Evolutionary conservation across 805 yeast species (phyloP).

Genomic region (Metschnikowia similis): DNA sequence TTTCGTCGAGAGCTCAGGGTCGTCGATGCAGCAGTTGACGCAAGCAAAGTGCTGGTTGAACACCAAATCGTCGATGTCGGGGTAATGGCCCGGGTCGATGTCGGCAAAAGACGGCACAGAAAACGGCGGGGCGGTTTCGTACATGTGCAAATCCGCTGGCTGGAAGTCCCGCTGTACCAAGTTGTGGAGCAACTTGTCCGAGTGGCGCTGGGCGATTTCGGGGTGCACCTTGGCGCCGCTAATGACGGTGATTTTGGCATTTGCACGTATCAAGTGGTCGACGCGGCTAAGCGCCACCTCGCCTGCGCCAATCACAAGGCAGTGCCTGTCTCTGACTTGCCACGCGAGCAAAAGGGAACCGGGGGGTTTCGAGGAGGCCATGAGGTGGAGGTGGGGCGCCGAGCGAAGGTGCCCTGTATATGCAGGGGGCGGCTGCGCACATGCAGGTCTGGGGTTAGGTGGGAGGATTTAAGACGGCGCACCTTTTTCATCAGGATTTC

Average conservation of each 20-base stretch:
- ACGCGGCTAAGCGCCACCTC: slow-evolving; percentile 73
- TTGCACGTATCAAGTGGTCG: slow-evolving; percentile 60
- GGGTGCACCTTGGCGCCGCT: slow-evolving; percentile 36
- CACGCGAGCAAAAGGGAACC: slow-evolving; percentile 62
- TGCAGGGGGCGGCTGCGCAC: too few species aligned
- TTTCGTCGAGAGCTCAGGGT: slow-evolving; percentile 52
- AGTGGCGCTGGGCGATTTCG: slow-evolving; percentile 22
- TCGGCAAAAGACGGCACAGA: slow-evolving; percentile 6
- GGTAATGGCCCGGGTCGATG: slow-evolving; percentile 18
- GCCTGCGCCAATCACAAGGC: slow-evolving; percentile 73
- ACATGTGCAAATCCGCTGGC: slow-evolving; percentile 46
- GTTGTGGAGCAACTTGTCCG: slow-evolving; percentile 39
- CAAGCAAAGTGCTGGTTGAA: slow-evolving; percentile 47
- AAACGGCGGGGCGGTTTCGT: slow-evolving; percentile 29
- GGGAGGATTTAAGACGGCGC: too few species aligned
- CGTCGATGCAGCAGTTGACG: slow-evolving; percentile 74
- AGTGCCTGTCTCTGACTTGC: slow-evolving; percentile 65
- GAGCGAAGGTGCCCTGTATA: too few species aligned
- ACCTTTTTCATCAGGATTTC: too few species aligned
- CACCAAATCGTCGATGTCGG: slow-evolving; percentile 31
- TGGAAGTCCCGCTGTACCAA: slow-evolving; percentile 44
- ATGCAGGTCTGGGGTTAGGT: too few species aligned
- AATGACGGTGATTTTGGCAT: slow-evolving; percentile 66
- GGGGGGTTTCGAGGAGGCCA: slow-evolving; percentile 4
- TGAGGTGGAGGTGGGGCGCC: background rate